These are phyloP conservation scores for Mortierella sp. DNA, from an alignment of 371 early-diverging fungal genomes.

Conservation along the genomic window DNA sequence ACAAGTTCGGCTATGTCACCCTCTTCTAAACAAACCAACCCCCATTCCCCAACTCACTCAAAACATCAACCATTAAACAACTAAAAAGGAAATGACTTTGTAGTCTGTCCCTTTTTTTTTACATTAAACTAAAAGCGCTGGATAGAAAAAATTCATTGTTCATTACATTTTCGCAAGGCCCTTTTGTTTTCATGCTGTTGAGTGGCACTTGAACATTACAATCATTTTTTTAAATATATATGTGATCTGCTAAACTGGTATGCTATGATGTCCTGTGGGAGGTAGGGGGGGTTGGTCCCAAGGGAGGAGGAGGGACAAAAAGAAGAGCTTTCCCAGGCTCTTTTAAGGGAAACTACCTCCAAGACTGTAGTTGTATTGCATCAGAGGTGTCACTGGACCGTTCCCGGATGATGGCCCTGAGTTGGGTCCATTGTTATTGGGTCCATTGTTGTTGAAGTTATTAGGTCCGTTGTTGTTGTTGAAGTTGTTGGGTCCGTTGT, in stretches of 20 bases:
- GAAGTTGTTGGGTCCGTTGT: constrained; percentile 28
- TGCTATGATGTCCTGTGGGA: not conserved
- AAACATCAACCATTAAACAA: not conserved
- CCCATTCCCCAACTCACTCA: not conserved
- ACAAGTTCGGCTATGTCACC: constrained; percentile 87
- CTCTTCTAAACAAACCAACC: constrained; percentile 72
- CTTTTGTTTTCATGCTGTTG: not conserved
- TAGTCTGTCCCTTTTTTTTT: not conserved
- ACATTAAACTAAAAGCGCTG: not conserved
- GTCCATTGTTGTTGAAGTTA: constrained; percentile 16
- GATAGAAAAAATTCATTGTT: not conserved
- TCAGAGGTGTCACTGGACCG: constrained; percentile 46
- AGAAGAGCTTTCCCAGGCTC: not conserved
- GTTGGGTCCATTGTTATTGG: constrained; percentile 13
- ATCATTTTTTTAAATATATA: not conserved
- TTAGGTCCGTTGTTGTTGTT: constrained; percentile 1
- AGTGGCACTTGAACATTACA: no score
- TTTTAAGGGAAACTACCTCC: constrained; percentile 43
- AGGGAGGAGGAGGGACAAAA: not conserved
- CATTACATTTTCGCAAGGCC: not conserved
- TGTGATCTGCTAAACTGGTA: not conserved
- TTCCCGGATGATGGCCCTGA: constrained; percentile 8
- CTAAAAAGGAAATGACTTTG: not conserved
- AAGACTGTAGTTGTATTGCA: constrained; percentile 51
- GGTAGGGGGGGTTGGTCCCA: not conserved